Evolutionary conservation across 805 yeast genomes (phyloP).

Genomic region (Ogataea thermomethanolica): DNA sequence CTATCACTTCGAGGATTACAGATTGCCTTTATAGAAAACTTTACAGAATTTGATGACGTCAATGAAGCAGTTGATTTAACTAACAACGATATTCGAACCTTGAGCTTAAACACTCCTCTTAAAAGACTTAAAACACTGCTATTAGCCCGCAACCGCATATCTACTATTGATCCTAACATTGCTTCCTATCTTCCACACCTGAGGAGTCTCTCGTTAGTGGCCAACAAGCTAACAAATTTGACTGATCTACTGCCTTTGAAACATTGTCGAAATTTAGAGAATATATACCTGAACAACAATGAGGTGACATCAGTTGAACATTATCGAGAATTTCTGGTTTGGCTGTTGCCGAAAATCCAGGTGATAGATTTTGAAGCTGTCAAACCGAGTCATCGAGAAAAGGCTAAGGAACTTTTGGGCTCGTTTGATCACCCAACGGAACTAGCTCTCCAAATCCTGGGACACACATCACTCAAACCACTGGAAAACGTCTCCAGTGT

Average conservation of each 20-base stretch:
- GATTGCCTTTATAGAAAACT: slow-evolving; percentile 42
- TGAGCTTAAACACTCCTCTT: slow-evolving; percentile 49
- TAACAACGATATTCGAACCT: slow-evolving; percentile 60
- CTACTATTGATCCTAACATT: slow-evolving; percentile 36
- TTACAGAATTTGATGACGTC: slow-evolving; percentile 38
- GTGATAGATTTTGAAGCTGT: slow-evolving; percentile 69
- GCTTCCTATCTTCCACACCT: slow-evolving; percentile 43
- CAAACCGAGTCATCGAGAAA: slow-evolving; percentile 47
- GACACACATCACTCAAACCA: slow-evolving; percentile 6
- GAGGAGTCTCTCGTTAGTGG: slow-evolving; percentile 46
- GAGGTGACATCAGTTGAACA: slow-evolving; percentile 47
- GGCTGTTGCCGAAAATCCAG: slow-evolving; percentile 59
- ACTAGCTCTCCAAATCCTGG: slow-evolving; percentile 31
- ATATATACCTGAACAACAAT: slow-evolving; percentile 55
- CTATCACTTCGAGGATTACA: slow-evolving; percentile 40
- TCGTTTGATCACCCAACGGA: slow-evolving; percentile 26
- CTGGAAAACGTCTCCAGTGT: background rate
- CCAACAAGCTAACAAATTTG: slow-evolving; percentile 47
- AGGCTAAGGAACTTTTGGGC: slow-evolving; percentile 45
- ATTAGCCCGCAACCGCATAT: slow-evolving; percentile 60
- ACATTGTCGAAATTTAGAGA: slow-evolving; percentile 38
- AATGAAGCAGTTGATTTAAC: slow-evolving; percentile 67
- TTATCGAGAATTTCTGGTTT: slow-evolving; percentile 58
- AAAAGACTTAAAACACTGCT: slow-evolving; percentile 49
- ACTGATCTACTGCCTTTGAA: slow-evolving; percentile 39